Conservation (phyloP, 805 yeast species). For the Nakazawaea laoshanensis region DNA sequence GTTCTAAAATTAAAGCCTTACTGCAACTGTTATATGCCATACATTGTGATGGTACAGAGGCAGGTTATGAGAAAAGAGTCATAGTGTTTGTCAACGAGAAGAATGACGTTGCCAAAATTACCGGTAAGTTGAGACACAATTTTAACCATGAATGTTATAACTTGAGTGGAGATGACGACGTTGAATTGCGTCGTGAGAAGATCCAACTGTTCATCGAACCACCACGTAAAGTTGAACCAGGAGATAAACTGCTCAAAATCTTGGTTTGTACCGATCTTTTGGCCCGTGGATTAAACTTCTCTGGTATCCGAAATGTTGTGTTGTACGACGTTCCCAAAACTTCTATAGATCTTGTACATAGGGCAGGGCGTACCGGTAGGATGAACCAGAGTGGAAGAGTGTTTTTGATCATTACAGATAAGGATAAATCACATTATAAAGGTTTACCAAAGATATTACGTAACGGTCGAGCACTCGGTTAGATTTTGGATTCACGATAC, state of each 20-base stretch:
- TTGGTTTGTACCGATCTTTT: constrained; percentile 82
- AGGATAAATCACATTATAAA: constrained; percentile 69
- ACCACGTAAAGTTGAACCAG: constrained; percentile 34
- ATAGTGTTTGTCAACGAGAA: constrained; percentile 79
- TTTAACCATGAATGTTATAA: constrained; percentile 55
- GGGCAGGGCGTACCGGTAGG: constrained; percentile 93
- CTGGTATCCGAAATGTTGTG: constrained; percentile 71
- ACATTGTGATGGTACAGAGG: constrained; percentile 74
- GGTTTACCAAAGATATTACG: constrained; percentile 68
- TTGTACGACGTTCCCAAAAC: constrained; percentile 80
- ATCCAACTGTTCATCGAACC: constrained; percentile 59
- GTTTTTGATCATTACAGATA: constrained; percentile 63
- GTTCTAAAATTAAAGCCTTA: constrained; percentile 74
- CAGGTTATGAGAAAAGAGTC: constrained; percentile 66
- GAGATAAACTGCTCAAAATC: constrained; percentile 42
- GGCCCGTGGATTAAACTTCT: constrained; percentile 86
- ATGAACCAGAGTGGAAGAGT: constrained; percentile 87
- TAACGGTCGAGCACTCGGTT: constrained; percentile 32
- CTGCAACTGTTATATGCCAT: constrained; percentile 87
- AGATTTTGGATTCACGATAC: constrained; percentile 1
- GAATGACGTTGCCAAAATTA: constrained; percentile 51
- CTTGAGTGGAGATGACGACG: constrained; percentile 56
- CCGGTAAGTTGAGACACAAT: constrained; percentile 37
- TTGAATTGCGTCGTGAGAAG: constrained; percentile 49
- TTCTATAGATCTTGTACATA: constrained; percentile 79